Evolutionary conservation across 257 asterid species (phyloP).

Genomic region (Leptodermis oblonga): DNA sequence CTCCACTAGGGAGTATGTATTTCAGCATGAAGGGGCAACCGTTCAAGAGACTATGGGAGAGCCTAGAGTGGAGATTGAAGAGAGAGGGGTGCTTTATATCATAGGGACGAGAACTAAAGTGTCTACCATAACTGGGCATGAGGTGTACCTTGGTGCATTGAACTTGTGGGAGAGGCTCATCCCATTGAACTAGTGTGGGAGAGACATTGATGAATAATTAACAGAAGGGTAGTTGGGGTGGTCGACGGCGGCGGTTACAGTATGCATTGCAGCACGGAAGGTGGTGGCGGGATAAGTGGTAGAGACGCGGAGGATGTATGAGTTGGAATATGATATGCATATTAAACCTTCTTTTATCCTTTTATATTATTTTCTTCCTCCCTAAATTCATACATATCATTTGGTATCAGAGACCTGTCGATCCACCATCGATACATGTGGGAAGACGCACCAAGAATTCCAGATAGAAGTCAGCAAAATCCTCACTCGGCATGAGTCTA

Average conservation of each 20-base stretch:
- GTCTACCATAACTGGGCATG: slow-evolving; percentile 73
- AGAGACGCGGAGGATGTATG: slow-evolving; percentile 49
- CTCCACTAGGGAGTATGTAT: slow-evolving; percentile 72
- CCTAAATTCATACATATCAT: too few species aligned
- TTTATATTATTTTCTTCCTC: too few species aligned
- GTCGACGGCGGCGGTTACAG: slow-evolving; percentile 11
- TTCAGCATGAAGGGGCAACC: slow-evolving; percentile 52
- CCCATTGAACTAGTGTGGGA: slow-evolving; percentile 43
- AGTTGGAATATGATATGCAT: too few species aligned
- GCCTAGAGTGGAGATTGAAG: slow-evolving; percentile 51
- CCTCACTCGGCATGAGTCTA: too few species aligned
- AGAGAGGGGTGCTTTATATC: slow-evolving; percentile 62
- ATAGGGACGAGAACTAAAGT: slow-evolving; percentile 71
- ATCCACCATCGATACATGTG: too few species aligned
- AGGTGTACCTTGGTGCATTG: slow-evolving; percentile 62
- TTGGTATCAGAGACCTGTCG: too few species aligned
- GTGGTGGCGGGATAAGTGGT: slow-evolving; percentile 21
- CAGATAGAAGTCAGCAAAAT: too few species aligned
- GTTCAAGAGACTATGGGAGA: slow-evolving; percentile 53
- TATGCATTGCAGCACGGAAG: too few species aligned
- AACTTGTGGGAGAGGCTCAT: slow-evolving; percentile 37
- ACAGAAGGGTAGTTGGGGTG: slow-evolving; percentile 35
- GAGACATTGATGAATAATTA: slow-evolving; percentile 42
- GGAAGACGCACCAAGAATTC: too few species aligned
- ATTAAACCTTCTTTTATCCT: too few species aligned